Evolutionary conservation across 2,329 filamentous ascomycete species (phyloP).

Genomic region (Elsinoe ampelina): DNA sequence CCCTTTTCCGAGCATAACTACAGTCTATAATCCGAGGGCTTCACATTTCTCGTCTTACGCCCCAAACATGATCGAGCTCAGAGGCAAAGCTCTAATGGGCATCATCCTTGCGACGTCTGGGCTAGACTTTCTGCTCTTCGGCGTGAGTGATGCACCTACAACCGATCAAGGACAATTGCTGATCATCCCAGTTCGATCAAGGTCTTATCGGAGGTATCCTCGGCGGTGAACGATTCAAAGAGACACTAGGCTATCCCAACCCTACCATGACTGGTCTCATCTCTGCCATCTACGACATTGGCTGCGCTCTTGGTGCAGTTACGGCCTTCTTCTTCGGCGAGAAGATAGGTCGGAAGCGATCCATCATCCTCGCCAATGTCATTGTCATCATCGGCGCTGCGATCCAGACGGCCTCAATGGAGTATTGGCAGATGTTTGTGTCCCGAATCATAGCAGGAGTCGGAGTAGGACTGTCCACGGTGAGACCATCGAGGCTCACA

Average conservation of each 20-base stretch:
- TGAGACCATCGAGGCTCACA: neutral
- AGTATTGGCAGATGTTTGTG: conserved; percentile 22
- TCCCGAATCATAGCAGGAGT: conserved; percentile 22
- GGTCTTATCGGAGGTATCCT: conserved; percentile 25
- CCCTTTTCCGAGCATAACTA: neutral
- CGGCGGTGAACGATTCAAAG: conserved; percentile 22
- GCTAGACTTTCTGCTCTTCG: conserved; percentile 23
- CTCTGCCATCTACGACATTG: conserved; percentile 23
- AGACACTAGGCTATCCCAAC: conserved; percentile 22
- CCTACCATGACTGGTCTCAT: conserved; percentile 23
- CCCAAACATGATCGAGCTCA: conserved; percentile 12
- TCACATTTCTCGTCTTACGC: too few species aligned
- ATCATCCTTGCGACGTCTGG: conserved; percentile 23
- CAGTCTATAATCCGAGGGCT: neutral
- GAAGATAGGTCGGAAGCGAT: conserved; percentile 20
- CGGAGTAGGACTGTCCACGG: conserved; percentile 23
- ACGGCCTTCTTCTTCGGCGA: conserved; percentile 23
- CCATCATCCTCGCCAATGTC: conserved; percentile 22
- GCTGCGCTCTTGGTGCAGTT: conserved; percentile 22
- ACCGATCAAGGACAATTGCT: neutral
- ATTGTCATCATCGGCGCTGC: conserved; percentile 20
- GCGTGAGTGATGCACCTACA: neutral
- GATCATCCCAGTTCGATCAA: conserved; percentile 19
- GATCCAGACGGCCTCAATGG: conserved; percentile 18
- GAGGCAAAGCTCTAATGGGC: conserved; percentile 22